Evolutionary conservation across 2,329 filamentous ascomycete genomes (phyloP), one percentile per base, ranked within the genome.

Genomic region (Beauveria caledonica): DNA sequence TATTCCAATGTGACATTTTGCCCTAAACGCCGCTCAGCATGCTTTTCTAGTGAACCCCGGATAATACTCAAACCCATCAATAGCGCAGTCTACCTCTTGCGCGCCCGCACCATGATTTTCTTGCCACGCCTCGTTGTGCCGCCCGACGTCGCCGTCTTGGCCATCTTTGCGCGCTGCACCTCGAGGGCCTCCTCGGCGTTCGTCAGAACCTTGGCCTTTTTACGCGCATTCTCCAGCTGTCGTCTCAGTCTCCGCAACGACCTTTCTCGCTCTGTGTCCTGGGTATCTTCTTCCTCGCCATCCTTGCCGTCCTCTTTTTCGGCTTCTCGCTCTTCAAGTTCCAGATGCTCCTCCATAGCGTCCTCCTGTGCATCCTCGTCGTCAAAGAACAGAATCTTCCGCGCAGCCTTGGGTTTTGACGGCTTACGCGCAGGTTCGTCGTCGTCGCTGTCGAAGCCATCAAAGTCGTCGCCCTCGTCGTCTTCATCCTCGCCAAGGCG

Each of bases 71-170:
- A 36, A 40, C 13, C 33, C 9, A 25, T 3, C 29, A 6, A 57
- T 21, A 27, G 9, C 62, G 60, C 21, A 27, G 15, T 63, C 70
- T 76, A 86, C 68, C 82, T 77, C 77, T 87, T 87, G 64, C 85
- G 78, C 70, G 83, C 78, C 64, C 82, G 79, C 60, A 86, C 78
- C 76, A 84, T 86, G 64, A 86, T 80, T 74, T 84, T 86, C 71
- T 80, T 80, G 25, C 85, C 84, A 44, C 76, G 76, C 69, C 83
- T 84, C 29, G 81, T 86, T n/a, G 77, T 68, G 15, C 83, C 82
- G 42, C 82, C 82, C 6, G 80, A 78, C 2, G 84, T 86, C 9
- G 80, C 76, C 64, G 83, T 85, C 76, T 87, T 87, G 40, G 82
- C 83, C 84, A 86, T 87, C 69, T 80, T 82, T 19, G 83, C 81